Evolutionary conservation across 2,329 filamentous ascomycete species (phyloP).

Genomic region (Zasmidium citrigriseum): DNA sequence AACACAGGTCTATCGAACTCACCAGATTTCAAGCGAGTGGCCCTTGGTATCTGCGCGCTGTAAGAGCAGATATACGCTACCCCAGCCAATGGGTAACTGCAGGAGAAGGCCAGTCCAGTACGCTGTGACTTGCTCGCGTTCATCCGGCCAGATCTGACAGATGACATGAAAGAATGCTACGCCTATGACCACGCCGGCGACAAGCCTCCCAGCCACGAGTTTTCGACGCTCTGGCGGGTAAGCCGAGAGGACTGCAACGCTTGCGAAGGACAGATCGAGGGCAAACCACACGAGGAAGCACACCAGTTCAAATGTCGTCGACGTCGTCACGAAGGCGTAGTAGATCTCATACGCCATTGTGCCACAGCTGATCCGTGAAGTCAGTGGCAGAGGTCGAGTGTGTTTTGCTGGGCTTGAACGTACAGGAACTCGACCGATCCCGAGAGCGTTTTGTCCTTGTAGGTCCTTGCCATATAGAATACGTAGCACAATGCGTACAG

Average conservation of each 20-base stretch:
- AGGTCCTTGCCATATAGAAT: slow-evolving; percentile 42
- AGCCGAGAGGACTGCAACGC: slow-evolving; percentile 35
- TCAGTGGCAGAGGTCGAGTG: not conserved
- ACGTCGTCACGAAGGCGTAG: slow-evolving; percentile 41
- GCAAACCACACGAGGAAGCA: slow-evolving; percentile 43
- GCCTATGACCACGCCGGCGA: slow-evolving; percentile 32
- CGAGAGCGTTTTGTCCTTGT: slow-evolving; percentile 37
- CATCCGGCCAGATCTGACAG: slow-evolving; percentile 37
- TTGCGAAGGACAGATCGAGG: slow-evolving; percentile 39
- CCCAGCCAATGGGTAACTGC: slow-evolving; percentile 43
- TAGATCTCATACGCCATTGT: slow-evolving; percentile 44
- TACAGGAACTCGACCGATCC: slow-evolving; percentile 34
- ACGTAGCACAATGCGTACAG: slow-evolving; percentile 44
- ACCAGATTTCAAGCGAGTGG: slow-evolving; percentile 45
- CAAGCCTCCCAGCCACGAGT: slow-evolving; percentile 28
- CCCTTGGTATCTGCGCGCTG: slow-evolving; percentile 38
- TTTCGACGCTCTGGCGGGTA: slow-evolving; percentile 28
- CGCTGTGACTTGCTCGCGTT: slow-evolving; percentile 42
- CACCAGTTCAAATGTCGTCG: slow-evolving; percentile 35
- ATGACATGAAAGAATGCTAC: slow-evolving; percentile 33
- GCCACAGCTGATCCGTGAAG: slow-evolving; percentile 8
- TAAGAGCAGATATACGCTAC: slow-evolving; percentile 34
- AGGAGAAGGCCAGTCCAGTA: slow-evolving; percentile 42
- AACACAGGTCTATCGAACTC: slow-evolving; percentile 6
- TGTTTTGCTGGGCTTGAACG: not conserved